phyloP scores from a whole-genome alignment of 768 basidiomycete species.

The Kwoniella mangroviensis region DNA sequence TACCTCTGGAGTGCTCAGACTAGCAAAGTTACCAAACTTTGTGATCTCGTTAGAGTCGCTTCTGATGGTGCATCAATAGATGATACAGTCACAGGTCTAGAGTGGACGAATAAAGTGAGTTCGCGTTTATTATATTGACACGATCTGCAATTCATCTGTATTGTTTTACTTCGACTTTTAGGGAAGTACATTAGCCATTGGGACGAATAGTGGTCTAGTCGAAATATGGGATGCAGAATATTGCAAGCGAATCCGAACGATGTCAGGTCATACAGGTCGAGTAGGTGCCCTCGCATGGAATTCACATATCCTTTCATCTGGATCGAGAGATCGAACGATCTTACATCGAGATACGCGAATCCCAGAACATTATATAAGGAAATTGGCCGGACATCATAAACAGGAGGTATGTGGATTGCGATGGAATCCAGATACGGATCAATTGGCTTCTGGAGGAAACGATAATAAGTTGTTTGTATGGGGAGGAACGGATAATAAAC shows the following conservation, averaged over 20 bases:
- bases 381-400: conserved; percentile 61
- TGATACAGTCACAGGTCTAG: conserved; percentile 82
- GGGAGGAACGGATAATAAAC: conserved; percentile 73
- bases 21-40: conserved; percentile 86
- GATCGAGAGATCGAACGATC: conserved; percentile 86
- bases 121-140: background rate
- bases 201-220: conserved; percentile 83
- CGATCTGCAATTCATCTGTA: background rate
- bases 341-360: conserved; percentile 92
- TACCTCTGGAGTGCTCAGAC: conserved; percentile 98
- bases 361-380: conserved; percentile 69
- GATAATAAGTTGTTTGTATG: conserved; percentile 99
- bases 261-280: conserved; percentile 83
- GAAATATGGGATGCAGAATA: conserved; percentile 92
- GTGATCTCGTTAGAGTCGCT: conserved; percentile 65
- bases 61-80: conserved; percentile 45
- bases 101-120: conserved; percentile 82
- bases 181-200: conserved; percentile 89
- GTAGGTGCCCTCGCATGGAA: conserved; percentile 97
- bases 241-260: conserved; percentile 75
- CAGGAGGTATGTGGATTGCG: conserved; percentile 97
- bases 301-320: conserved; percentile 79
- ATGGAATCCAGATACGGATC: conserved; percentile 72
- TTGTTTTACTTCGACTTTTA: conserved; percentile 19
- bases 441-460: conserved; percentile 91